Percentiles rank a stretch among this genome's conserved stretches.
These are phyloP conservation scores for Aspergillus kassunensis DNA, from an alignment of 495 filamentous ascomycete genomes.

Conservation along the genomic window DNA sequence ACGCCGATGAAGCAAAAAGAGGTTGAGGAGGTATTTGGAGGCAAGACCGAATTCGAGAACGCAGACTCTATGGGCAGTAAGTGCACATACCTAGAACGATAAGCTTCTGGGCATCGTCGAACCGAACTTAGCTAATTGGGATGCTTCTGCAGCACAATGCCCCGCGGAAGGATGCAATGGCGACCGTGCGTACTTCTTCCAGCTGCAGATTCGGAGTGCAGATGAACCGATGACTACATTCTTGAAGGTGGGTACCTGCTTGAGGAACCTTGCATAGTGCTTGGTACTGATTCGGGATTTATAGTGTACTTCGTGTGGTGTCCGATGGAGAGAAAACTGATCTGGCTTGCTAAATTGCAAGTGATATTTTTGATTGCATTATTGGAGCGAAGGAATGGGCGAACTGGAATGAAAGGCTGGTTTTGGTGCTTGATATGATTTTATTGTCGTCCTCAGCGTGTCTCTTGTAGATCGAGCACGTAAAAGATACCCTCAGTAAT, in stretches of 20 bases:
- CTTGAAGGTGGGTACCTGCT: constrained; percentile 62
- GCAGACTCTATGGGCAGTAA: constrained; percentile 71
- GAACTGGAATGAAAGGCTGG: background rate
- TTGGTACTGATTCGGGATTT: constrained; percentile 25
- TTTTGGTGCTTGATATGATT: background rate
- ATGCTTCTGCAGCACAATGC: constrained; percentile 61
- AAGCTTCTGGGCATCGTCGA: background rate
- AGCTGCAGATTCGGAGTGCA: constrained; percentile 95
- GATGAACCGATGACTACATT: constrained; percentile 99
- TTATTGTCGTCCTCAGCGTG: background rate
- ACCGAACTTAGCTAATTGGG: constrained; percentile 11
- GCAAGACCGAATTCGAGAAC: constrained; percentile 82
- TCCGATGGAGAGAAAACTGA: constrained; percentile 46
- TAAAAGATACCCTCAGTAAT: constrained; percentile 7
- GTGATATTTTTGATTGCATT: background rate
- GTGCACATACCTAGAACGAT: constrained; percentile 16
- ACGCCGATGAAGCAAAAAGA: constrained; percentile 71
- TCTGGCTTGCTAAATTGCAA: background rate
- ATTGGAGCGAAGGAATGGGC: constrained; percentile 7
- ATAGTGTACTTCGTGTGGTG: constrained; percentile 43
- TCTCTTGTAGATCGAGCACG: background rate
- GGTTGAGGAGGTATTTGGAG: constrained; percentile 87
- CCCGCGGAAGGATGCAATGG: constrained; percentile 69
- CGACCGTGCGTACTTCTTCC: constrained; percentile 82
- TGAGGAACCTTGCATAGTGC: constrained; percentile 18